These are phyloP conservation scores for Larix sibirica DNA, from an alignment of 83 land plant species.

Conservation along the genomic window DNA sequence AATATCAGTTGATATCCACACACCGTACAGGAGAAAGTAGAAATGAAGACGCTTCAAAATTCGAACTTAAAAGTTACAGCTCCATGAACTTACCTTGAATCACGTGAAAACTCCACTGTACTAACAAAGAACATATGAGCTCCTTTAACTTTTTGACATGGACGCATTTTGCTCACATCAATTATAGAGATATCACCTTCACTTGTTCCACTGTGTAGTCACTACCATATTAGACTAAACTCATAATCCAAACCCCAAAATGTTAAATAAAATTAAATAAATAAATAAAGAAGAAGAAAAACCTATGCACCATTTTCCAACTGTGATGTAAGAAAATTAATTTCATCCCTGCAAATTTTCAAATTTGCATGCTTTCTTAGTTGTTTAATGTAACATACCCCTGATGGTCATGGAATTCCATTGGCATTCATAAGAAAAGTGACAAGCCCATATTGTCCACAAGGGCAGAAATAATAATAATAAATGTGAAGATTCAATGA, in stretches of 20 bases:
- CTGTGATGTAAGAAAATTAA: not conserved
- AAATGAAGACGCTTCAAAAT: not conserved
- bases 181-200: slow-evolving; percentile 53
- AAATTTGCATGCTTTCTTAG: not conserved
- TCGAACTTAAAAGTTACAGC: not conserved
- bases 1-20: not conserved
- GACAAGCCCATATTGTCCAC: too few species aligned
- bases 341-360: not conserved
- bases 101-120: slow-evolving; percentile 50
- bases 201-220: slow-evolving; percentile 51
- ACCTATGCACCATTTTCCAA: not conserved
- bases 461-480: too few species aligned
- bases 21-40: not conserved
- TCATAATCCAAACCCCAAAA: not conserved
- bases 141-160: slow-evolving; percentile 30
- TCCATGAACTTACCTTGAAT: slow-evolving; percentile 55
- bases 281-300: not conserved
- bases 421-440: too few species aligned
- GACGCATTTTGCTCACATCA: slow-evolving; percentile 35
- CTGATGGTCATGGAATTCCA: too few species aligned
- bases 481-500: too few species aligned
- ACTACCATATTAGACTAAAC: not conserved
- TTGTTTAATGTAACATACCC: not conserved
- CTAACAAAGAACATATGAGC: slow-evolving; percentile 69
- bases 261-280: not conserved